These are phyloP conservation scores for Lactarius deliciosus DNA, from an alignment of 768 basidiomycete genomes.

Conservation along the genomic window DNA sequence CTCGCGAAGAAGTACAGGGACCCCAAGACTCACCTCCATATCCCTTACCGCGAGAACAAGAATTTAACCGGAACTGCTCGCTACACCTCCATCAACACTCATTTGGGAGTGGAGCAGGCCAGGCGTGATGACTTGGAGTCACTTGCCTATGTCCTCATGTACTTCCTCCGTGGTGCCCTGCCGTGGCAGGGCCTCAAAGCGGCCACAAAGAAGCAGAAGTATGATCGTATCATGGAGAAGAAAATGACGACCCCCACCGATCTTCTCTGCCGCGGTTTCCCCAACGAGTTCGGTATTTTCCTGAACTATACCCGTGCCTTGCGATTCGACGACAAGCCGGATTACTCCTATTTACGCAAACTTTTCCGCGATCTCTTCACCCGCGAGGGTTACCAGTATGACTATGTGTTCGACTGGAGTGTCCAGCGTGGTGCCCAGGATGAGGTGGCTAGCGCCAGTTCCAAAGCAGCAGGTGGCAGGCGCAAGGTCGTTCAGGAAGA, in stretches of 20 bases:
- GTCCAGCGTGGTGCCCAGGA: slow-evolving; percentile 80
- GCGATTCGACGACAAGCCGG: slow-evolving; percentile 99
- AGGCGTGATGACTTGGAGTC: slow-evolving; percentile 98
- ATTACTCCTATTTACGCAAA: slow-evolving; percentile 99
- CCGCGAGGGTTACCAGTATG: slow-evolving; percentile 97
- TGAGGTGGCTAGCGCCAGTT: slow-evolving; percentile 55
- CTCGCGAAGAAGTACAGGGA: slow-evolving; percentile 99
- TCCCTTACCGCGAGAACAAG: slow-evolving; percentile 99
- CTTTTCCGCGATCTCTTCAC: slow-evolving; percentile 98
- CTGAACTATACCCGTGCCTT: slow-evolving; percentile 98
- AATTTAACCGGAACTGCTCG: slow-evolving; percentile 98
- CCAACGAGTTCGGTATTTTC: slow-evolving; percentile 99
- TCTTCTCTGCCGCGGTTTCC: slow-evolving; percentile 97
- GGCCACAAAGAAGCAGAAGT: slow-evolving; percentile 99
- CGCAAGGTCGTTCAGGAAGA: slow-evolving; percentile 85
- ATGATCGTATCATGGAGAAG: slow-evolving; percentile 99
- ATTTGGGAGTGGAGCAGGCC: slow-evolving; percentile 96
- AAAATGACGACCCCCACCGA: slow-evolving; percentile 99
- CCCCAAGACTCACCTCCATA: slow-evolving; percentile 99
- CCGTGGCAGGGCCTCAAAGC: slow-evolving; percentile 99
- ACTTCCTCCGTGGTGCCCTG: slow-evolving; percentile 97
- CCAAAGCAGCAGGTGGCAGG: slow-evolving; percentile 60
- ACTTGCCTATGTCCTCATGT: slow-evolving; percentile 98
- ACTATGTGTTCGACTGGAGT: slow-evolving; percentile 99
- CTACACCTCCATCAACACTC: slow-evolving; percentile 99